Evolutionary conservation across 768 basidiomycete species (phyloP).

Genomic region (Rhodotorula kratochvilovae): DNA sequence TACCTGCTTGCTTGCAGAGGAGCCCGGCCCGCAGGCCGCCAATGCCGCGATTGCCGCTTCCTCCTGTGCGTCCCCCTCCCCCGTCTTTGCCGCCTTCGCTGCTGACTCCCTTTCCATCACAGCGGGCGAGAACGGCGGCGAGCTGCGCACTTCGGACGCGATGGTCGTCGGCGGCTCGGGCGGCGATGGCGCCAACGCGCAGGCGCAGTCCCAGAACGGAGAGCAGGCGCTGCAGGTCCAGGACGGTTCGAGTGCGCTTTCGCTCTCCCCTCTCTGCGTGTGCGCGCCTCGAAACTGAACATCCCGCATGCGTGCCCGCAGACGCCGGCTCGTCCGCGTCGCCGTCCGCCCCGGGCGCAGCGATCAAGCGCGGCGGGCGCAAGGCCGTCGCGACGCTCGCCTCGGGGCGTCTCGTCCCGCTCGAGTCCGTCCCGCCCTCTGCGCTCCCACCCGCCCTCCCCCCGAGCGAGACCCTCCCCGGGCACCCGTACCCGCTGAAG

Average conservation of each 20-base stretch:
- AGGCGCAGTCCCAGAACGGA: not conserved
- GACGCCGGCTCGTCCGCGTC: not conserved
- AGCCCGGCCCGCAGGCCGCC: too few species aligned
- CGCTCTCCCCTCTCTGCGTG: too few species aligned
- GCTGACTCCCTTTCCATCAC: too few species aligned
- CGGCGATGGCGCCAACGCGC: not conserved
- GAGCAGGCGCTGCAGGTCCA: too few species aligned
- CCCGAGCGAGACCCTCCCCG: not conserved
- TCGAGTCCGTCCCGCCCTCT: not conserved
- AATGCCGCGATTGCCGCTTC: too few species aligned
- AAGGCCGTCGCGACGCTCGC: not conserved
- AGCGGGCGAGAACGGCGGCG: not conserved
- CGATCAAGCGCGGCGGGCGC: not conserved
- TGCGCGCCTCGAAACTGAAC: too few species aligned
- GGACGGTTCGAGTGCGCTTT: not conserved
- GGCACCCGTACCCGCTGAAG: not conserved
- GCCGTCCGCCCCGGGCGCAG: not conserved
- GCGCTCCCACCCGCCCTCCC: not conserved
- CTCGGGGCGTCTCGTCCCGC: not conserved
- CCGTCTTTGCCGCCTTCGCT: too few species aligned
- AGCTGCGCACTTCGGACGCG: not conserved
- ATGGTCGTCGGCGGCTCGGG: constrained; percentile 4
- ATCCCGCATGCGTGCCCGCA: not conserved
- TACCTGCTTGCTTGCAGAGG: not conserved
- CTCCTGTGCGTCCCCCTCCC: too few species aligned